Evolutionary conservation across 108 stramenopile species (phyloP).

Genomic region (Stephanodiscus triporus): DNA sequence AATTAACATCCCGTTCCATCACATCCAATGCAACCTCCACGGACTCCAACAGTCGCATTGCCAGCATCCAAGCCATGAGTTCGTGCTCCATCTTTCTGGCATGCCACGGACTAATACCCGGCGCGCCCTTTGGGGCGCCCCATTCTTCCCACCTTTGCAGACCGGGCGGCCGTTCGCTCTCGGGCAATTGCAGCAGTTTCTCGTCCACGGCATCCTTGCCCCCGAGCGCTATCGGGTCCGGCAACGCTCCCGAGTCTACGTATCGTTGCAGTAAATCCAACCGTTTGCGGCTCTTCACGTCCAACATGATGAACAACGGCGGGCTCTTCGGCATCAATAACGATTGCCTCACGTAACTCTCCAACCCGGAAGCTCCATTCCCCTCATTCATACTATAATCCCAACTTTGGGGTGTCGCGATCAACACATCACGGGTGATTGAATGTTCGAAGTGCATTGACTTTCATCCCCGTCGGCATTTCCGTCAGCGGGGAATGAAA

Average conservation of each 20-base stretch:
- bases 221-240: conserved; percentile 67
- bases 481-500: no score
- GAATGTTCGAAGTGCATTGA: no score
- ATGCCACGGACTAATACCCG: conserved; percentile 86
- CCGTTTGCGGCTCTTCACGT: conserved; percentile 55
- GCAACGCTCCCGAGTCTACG: conserved; percentile 54
- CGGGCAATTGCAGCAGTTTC: conserved; percentile 24
- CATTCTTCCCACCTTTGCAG: conserved; percentile 84
- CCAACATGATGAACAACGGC: conserved; percentile 79
- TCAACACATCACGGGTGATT: neutral
- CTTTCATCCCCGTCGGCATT: no score
- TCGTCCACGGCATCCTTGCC: conserved; percentile 55
- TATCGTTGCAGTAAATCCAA: conserved; percentile 59
- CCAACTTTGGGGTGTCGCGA: conserved; percentile 41
- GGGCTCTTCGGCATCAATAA: conserved; percentile 42
- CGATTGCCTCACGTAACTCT: conserved; percentile 76
- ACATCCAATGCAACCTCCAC: conserved; percentile 61
- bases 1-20: conserved; percentile 37
- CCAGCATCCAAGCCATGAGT: conserved; percentile 80
- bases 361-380: conserved; percentile 57
- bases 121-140: conserved; percentile 75
- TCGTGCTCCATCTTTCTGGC: conserved; percentile 81
- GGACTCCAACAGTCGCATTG: conserved; percentile 80
- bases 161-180: conserved; percentile 59
- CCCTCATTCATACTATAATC: conserved; percentile 90